phyloP scores from a whole-genome alignment of 306 rosid species.

The Castanea crenata region DNA sequence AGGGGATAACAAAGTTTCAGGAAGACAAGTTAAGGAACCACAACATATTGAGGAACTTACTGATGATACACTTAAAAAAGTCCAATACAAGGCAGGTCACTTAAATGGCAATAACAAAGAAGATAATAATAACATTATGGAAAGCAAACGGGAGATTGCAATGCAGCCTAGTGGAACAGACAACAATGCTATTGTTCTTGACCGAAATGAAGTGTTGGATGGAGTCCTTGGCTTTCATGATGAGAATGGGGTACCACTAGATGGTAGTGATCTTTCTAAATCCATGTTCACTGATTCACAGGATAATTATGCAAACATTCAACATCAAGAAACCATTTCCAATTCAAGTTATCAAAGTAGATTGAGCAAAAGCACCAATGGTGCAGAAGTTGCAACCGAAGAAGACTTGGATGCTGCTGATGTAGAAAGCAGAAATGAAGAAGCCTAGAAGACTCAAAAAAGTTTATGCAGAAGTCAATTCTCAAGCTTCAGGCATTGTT shows the following conservation, averaged over 20 bases:
- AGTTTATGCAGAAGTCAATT: not conserved
- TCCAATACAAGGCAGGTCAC: not conserved
- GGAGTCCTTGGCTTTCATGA: not conserved
- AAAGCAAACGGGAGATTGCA: not conserved
- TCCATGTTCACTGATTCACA: not conserved
- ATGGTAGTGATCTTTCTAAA: not conserved
- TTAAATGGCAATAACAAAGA: not conserved
- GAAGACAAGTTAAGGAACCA: not conserved
- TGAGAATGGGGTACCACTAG: conserved; percentile 1
- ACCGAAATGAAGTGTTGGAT: not conserved
- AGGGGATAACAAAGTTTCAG: not conserved
- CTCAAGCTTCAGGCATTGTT: not conserved
- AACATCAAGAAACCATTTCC: not conserved
- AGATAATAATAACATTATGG: not conserved
- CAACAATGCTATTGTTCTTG: not conserved
- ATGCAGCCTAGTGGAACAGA: not conserved
- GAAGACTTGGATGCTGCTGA: not conserved
- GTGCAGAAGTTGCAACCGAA: not conserved
- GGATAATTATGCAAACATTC: not conserved
- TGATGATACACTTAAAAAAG: not conserved
- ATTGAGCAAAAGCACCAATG: not conserved
- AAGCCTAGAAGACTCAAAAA: not conserved
- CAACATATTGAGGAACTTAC: not conserved
- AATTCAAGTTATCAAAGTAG: not conserved
- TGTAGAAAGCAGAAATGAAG: not conserved